Evolutionary conservation across 805 yeast species (phyloP).

Genomic region (Candida anglica): DNA sequence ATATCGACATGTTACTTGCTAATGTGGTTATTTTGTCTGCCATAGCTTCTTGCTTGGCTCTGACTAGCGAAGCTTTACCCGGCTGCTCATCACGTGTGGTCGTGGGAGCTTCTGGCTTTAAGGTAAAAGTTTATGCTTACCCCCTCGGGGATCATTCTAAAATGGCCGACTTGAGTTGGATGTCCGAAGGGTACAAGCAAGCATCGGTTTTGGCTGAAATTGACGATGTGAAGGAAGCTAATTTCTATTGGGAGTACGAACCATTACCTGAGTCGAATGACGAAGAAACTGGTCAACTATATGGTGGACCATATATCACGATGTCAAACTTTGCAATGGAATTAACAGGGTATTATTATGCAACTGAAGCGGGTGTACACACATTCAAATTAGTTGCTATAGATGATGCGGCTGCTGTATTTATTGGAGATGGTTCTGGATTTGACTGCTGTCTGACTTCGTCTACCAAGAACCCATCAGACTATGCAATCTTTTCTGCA

Average conservation of each 20-base stretch:
- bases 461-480: not conserved
- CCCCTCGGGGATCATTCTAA: not conserved
- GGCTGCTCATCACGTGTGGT: too few relatives aligned
- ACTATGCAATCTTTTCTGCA: not conserved
- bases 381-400: constrained; percentile 13
- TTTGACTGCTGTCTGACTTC: constrained; percentile 28
- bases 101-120: constrained; percentile 1
- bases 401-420: constrained; percentile 29
- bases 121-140: constrained; percentile 2
- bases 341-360: constrained; percentile 14
- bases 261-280: not conserved
- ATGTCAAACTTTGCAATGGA: constrained; percentile 14
- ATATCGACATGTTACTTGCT: too few relatives aligned
- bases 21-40: too few relatives aligned
- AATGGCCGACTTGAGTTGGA: not conserved
- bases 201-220: not conserved
- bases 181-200: not conserved
- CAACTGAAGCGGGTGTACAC: constrained; percentile 21
- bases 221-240: not conserved
- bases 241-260: not conserved
- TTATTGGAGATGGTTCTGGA: constrained; percentile 21
- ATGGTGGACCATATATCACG: constrained; percentile 4
- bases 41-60: too few relatives aligned
- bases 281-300: not conserved
- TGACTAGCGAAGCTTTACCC: too few relatives aligned